Evolutionary conservation across 345 rosid genomes (phyloP).

Genomic region (Passiflora organensis): DNA sequence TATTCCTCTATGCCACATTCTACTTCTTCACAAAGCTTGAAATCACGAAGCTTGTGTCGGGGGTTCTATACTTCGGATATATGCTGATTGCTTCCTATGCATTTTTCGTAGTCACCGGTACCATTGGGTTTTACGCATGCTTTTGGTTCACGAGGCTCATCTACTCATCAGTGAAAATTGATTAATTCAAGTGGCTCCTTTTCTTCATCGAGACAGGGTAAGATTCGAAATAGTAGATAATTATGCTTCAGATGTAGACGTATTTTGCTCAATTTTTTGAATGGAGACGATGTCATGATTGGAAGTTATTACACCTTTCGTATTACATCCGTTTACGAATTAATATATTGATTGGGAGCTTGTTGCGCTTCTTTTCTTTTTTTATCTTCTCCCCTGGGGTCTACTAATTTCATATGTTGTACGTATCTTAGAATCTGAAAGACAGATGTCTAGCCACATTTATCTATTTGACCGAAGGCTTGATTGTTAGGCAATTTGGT

Average conservation of each 20-base stretch:
- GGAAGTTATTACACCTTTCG: conserved; percentile 8
- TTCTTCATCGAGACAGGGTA: conserved; percentile 12
- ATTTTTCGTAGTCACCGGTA: conserved; percentile 65
- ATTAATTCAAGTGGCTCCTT: conserved; percentile 21
- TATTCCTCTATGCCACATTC: conserved; percentile 66
- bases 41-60: conserved; percentile 67
- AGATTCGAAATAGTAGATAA: conserved; percentile 22
- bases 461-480: no score
- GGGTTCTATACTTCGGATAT: conserved; percentile 63
- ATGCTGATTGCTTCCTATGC: conserved; percentile 70
- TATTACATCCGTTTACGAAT: conserved; percentile 4
- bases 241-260: conserved; percentile 35
- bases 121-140: conserved; percentile 71
- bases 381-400: not conserved
- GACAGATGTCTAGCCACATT: no score
- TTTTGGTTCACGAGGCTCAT: conserved; percentile 82
- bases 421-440: no score
- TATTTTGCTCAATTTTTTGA: conserved; percentile 28
- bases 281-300: conserved; percentile 7
- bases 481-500: no score
- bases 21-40: conserved; percentile 86
- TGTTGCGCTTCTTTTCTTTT: not conserved
- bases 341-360: conserved; percentile 1
- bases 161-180: conserved; percentile 79
- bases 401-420: no score